A percentile compares a stretch with the other conserved stretches of the same genome.
Evolutionary conservation across 208 protist species (phyloP).

Genomic region (Phytomonas sp.): DNA sequence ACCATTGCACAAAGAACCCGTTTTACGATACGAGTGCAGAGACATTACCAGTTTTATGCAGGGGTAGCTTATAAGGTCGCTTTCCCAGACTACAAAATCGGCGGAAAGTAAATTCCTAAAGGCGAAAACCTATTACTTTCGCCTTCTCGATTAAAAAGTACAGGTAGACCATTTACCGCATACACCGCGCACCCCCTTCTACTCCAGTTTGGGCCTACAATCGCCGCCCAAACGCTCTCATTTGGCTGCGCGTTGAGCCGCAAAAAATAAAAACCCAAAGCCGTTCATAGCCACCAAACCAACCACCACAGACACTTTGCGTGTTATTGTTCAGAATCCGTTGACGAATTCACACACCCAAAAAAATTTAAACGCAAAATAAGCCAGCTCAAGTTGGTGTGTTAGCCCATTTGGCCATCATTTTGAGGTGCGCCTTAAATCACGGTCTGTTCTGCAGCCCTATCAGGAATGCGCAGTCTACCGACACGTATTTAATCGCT

Average conservation of each 20-base stretch:
- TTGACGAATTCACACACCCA: background rate
- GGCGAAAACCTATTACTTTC: slow-evolving; percentile 9
- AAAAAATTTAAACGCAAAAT: background rate
- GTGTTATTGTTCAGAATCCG: background rate
- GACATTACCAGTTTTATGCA: background rate
- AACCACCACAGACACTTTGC: background rate
- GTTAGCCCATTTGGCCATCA: background rate
- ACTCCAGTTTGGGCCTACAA: background rate
- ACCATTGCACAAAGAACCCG: background rate
- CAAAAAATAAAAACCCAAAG: background rate
- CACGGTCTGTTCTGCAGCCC: background rate
- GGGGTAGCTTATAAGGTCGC: background rate
- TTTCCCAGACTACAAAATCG: background rate
- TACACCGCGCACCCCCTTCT: background rate
- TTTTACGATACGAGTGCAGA: background rate
- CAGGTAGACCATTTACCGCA: background rate
- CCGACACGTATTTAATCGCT: background rate
- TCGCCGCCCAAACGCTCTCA: background rate
- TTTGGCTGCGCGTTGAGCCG: background rate
- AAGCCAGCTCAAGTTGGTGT: background rate
- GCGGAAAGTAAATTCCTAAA: slow-evolving; percentile 9
- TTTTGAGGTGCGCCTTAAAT: background rate
- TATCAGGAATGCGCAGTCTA: background rate
- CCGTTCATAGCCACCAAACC: background rate
- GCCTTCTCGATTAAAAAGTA: background rate